Evolutionary conservation across 129 eudicot species (phyloP).

Genomic region (Flaveria sonorensis): DNA sequence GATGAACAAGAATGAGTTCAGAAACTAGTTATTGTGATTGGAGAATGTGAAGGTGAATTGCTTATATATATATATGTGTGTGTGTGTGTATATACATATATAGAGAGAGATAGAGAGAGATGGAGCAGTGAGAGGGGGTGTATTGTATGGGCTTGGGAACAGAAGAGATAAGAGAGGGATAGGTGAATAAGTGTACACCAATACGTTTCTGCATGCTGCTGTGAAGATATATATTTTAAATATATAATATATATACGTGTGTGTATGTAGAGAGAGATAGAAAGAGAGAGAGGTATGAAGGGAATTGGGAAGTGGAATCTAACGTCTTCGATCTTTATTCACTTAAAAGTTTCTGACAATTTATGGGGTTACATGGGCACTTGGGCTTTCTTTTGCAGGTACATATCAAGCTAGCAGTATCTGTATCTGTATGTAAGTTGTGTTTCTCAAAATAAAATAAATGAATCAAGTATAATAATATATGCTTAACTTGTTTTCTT

Average conservation of each 20-base stretch:
- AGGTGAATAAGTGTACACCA: slow-evolving; percentile 49
- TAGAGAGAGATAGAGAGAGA: slow-evolving; percentile 16
- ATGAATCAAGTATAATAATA: not conserved
- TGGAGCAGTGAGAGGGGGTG: slow-evolving; percentile 36
- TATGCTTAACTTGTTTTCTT: not conserved
- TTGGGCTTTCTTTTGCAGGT: slow-evolving; percentile 45
- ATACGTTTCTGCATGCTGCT: slow-evolving; percentile 46
- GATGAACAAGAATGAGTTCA: slow-evolving; percentile 43
- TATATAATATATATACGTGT: not conserved
- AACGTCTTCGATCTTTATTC: slow-evolving; percentile 38
- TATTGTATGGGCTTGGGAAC: slow-evolving; percentile 89
- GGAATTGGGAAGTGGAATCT: slow-evolving; percentile 66
- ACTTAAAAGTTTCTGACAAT: slow-evolving; percentile 56
- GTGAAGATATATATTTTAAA: slow-evolving; percentile 16
- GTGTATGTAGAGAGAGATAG: not conserved
- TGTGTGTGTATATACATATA: not conserved
- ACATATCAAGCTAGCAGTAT: not conserved
- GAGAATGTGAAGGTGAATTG: slow-evolving; percentile 43
- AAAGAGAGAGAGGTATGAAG: slow-evolving; percentile 25
- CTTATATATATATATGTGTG: not conserved
- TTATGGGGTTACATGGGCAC: slow-evolving; percentile 68
- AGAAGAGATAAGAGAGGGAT: slow-evolving; percentile 75
- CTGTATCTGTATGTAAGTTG: not conserved
- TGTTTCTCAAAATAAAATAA: not conserved
- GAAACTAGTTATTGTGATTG: slow-evolving; percentile 43